Conservation (phyloP, 805 yeast species). For the Suhomyces xylopsoci region DNA sequence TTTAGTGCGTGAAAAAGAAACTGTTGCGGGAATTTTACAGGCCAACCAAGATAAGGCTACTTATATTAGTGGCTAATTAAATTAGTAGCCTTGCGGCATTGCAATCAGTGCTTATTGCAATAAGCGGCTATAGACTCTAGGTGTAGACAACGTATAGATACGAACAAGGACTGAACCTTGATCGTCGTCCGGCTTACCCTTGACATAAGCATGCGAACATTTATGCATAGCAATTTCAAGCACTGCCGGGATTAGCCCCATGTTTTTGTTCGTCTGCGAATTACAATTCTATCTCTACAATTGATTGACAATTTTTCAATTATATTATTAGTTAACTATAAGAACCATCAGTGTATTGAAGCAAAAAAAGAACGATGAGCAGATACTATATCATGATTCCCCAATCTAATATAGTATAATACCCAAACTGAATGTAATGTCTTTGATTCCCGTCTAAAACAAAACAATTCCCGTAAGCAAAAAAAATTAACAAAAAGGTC, state of each 20-base stretch:
- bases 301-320: background rate
- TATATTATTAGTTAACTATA: constrained; percentile 1
- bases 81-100: background rate
- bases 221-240: background rate
- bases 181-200: background rate
- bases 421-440: constrained; percentile 1
- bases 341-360: constrained; percentile 1
- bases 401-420: constrained; percentile 4
- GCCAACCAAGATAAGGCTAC: background rate
- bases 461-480: background rate
- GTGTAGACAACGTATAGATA: background rate
- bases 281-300: background rate
- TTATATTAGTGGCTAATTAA: background rate
- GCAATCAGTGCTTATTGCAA: background rate
- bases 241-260: background rate
- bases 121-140: background rate
- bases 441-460: constrained; percentile 17
- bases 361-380: background rate
- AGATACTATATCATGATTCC: constrained; percentile 4
- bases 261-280: background rate
- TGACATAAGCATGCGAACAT: background rate
- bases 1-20: background rate
- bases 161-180: background rate
- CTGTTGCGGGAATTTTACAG: background rate
- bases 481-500: constrained; percentile 8